These are phyloP conservation scores for Penicillium sp. DNA, from an alignment of 2,329 filamentous ascomycete species.

Conservation along the genomic window DNA sequence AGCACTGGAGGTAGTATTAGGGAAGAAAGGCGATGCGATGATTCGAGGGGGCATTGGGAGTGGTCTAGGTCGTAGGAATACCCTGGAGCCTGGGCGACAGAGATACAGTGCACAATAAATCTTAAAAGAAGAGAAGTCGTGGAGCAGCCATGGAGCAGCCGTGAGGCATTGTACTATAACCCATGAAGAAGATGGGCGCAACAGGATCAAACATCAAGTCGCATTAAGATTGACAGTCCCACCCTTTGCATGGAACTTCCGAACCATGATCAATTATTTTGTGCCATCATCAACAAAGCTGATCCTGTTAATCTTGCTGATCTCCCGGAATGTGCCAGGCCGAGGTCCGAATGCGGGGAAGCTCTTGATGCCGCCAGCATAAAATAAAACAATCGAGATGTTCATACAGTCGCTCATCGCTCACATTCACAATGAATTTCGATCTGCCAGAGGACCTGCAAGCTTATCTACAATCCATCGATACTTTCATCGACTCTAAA, in stretches of 20 bases:
- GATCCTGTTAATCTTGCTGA: too few relatives aligned
- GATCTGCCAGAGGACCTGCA: conserved; percentile 57
- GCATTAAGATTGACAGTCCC: too few relatives aligned
- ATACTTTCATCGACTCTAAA: conserved; percentile 60
- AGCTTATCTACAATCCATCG: conserved; percentile 54
- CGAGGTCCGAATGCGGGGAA: conserved; percentile 6
- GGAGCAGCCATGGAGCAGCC: too few relatives aligned
- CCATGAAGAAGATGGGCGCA: too few relatives aligned
- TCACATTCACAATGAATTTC: conserved; percentile 53
- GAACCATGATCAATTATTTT: too few relatives aligned
- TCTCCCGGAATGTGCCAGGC: neutral
- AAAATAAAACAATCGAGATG: neutral
- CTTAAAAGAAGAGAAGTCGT: too few relatives aligned
- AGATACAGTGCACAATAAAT: conserved; percentile 13
- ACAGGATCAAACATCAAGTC: too few relatives aligned
- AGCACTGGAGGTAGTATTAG: conserved; percentile 77
- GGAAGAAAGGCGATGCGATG: conserved; percentile 62
- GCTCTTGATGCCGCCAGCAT: neutral
- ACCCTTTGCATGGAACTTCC: too few relatives aligned
- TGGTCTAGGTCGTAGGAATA: conserved; percentile 63
- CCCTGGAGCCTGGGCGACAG: conserved; percentile 47
- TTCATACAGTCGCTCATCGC: neutral
- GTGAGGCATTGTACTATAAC: too few relatives aligned
- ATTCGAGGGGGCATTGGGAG: conserved; percentile 40
- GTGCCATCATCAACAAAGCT: too few relatives aligned